These are phyloP conservation scores for Flaveria ramosissima DNA, from an alignment of 129 eudicot species.

Conservation along the genomic window DNA sequence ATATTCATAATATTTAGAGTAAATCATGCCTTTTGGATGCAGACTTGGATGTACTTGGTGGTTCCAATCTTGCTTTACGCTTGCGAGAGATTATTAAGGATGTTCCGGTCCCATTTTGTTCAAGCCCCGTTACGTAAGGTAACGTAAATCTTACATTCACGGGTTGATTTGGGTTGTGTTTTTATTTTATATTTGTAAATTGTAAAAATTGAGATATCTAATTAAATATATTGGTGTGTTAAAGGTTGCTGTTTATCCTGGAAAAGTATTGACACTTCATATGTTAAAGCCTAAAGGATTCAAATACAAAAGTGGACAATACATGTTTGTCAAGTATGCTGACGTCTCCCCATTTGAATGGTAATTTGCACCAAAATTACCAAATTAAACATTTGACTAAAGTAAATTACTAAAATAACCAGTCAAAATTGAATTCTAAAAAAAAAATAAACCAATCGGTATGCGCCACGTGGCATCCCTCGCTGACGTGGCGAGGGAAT, in stretches of 20 bases:
- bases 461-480: too few relatives aligned
- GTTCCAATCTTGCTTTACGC: constrained; percentile 65
- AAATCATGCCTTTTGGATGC: constrained; percentile 9
- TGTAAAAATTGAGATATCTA: background rate
- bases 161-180: too few relatives aligned
- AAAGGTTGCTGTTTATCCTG: constrained; percentile 78
- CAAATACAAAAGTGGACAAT: constrained; percentile 82
- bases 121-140: constrained; percentile 76
- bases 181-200: too few relatives aligned
- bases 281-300: constrained; percentile 82
- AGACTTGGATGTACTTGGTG: constrained; percentile 93
- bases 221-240: background rate
- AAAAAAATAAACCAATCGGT: too few relatives aligned
- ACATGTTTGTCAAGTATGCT: constrained; percentile 85
- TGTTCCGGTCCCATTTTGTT: constrained; percentile 62
- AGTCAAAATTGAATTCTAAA: too few relatives aligned
- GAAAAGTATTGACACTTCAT: constrained; percentile 60
- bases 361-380: constrained; percentile 50
- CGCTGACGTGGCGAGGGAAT: too few relatives aligned
- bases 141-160: background rate
- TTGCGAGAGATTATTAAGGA: constrained; percentile 68
- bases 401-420: too few relatives aligned
- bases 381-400: too few relatives aligned
- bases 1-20: background rate
- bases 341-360: constrained; percentile 90